Conservation (phyloP, 805 yeast genomes). For the Ogataea paraovalis region DNA sequence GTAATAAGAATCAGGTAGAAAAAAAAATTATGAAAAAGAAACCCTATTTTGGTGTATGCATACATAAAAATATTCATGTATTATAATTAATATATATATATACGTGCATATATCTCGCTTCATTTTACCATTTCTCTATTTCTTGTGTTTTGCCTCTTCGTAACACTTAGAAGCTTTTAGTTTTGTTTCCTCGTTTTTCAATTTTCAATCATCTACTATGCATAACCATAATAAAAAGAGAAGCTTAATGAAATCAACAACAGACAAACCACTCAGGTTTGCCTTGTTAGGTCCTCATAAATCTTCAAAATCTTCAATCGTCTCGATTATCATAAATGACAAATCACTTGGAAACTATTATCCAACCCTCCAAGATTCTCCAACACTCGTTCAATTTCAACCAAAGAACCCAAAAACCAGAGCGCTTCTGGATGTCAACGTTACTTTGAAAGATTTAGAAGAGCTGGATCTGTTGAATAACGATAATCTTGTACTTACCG, state of each 20-base stretch:
- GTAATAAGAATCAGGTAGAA: too few relatives aligned
- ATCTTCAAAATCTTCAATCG: conserved; percentile 30
- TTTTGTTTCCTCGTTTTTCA: background rate
- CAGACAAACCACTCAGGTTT: conserved; percentile 28
- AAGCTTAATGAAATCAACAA: conserved; percentile 25
- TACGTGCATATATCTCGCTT: too few relatives aligned
- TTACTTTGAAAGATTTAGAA: conserved; percentile 36
- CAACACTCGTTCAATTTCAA: conserved; percentile 51
- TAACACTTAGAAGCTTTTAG: background rate
- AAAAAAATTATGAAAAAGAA: too few relatives aligned
- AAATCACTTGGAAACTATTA: conserved; percentile 59
- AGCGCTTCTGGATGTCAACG: conserved; percentile 44
- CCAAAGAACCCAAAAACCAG: conserved; percentile 39
- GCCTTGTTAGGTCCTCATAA: conserved; percentile 31
- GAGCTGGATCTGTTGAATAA: conserved; percentile 22
- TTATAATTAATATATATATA: too few relatives aligned
- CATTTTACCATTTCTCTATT: too few relatives aligned
- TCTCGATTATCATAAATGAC: conserved; percentile 27
- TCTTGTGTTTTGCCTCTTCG: background rate
- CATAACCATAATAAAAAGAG: conserved; percentile 5
- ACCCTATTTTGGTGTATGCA: too few relatives aligned
- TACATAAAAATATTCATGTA: too few relatives aligned
- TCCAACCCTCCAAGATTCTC: conserved; percentile 63
- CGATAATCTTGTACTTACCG: conserved; percentile 13
- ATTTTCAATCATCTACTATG: background rate